Evolutionary conservation across 129 eudicot species (phyloP).

Genomic region (Gnaphalium uliginosum): DNA sequence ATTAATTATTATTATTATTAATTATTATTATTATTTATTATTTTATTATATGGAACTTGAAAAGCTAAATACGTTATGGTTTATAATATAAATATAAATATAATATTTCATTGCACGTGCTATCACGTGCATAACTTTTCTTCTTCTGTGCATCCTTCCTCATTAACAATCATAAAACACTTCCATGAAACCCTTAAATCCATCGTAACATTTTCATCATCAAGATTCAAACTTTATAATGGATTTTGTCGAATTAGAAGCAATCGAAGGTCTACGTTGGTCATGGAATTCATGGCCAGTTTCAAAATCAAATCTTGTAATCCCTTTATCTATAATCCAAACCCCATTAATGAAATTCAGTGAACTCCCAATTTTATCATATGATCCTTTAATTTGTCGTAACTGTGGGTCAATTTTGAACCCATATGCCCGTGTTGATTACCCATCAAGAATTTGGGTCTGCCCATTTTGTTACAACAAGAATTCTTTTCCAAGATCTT

Average conservation of each 20-base stretch:
- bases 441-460: constrained; percentile 71
- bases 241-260: constrained; percentile 92
- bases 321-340: constrained; percentile 85
- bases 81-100: no score
- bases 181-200: constrained; percentile 6
- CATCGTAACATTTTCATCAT: not conserved
- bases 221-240: constrained; percentile 26
- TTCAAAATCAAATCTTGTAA: constrained; percentile 50
- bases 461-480: constrained; percentile 83
- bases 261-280: constrained; percentile 95
- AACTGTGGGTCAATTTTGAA: constrained; percentile 74
- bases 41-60: no score
- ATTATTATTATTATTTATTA: no score
- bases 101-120: constrained; percentile 12
- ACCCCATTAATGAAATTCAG: constrained; percentile 75
- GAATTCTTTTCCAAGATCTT: constrained; percentile 73
- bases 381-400: constrained; percentile 73
- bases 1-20: no score
- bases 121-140: constrained; percentile 31
- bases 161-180: constrained; percentile 28
- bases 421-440: constrained; percentile 96
- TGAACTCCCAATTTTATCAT: constrained; percentile 74
- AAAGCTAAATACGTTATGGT: no score
- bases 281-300: constrained; percentile 98
- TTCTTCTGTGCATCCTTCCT: constrained; percentile 11